These are phyloP conservation scores for Sarocladium oryzae DNA, from an alignment of 2,329 filamentous ascomycete genomes.

Conservation along the genomic window DNA sequence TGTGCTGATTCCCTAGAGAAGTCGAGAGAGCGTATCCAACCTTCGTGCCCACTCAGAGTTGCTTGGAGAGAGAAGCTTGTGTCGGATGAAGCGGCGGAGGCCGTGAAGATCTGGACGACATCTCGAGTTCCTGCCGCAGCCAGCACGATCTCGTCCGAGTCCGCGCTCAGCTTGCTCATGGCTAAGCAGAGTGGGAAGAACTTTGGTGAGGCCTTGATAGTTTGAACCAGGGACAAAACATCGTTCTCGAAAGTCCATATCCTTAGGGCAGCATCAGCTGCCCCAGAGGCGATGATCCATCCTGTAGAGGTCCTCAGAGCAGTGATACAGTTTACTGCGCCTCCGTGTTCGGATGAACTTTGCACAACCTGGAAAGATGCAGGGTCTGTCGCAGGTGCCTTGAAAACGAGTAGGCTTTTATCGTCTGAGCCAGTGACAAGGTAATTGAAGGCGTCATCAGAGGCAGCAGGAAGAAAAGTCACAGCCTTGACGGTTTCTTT, in stretches of 20 bases:
- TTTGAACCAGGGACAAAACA: slow-evolving; percentile 54
- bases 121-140: slow-evolving; percentile 82
- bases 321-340: slow-evolving; percentile 65
- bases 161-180: slow-evolving; percentile 50
- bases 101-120: slow-evolving; percentile 72
- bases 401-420: slow-evolving; percentile 70
- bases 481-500: slow-evolving; percentile 75
- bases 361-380: slow-evolving; percentile 36
- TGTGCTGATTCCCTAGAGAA: slow-evolving; percentile 60
- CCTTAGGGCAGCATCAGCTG: slow-evolving; percentile 67
- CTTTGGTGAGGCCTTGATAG: slow-evolving; percentile 65
- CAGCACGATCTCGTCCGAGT: slow-evolving; percentile 47
- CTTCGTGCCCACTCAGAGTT: slow-evolving; percentile 82
- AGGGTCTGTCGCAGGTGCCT: slow-evolving; percentile 19
- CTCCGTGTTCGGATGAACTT: slow-evolving; percentile 58
- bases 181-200: slow-evolving; percentile 79
- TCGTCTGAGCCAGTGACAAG: slow-evolving; percentile 80
- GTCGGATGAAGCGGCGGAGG: slow-evolving; percentile 33
- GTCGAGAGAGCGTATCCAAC: slow-evolving; percentile 83
- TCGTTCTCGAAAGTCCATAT: slow-evolving; percentile 59
- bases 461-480: slow-evolving; percentile 58
- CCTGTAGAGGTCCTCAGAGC: slow-evolving; percentile 28
- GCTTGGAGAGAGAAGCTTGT: slow-evolving; percentile 62
- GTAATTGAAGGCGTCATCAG: slow-evolving; percentile 41
- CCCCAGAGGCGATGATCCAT: slow-evolving; percentile 66